Evolutionary conservation across 257 asterid species (phyloP), one percentile per base, ranked within the genome.

Genomic region (Lycium ferocissimum): DNA sequence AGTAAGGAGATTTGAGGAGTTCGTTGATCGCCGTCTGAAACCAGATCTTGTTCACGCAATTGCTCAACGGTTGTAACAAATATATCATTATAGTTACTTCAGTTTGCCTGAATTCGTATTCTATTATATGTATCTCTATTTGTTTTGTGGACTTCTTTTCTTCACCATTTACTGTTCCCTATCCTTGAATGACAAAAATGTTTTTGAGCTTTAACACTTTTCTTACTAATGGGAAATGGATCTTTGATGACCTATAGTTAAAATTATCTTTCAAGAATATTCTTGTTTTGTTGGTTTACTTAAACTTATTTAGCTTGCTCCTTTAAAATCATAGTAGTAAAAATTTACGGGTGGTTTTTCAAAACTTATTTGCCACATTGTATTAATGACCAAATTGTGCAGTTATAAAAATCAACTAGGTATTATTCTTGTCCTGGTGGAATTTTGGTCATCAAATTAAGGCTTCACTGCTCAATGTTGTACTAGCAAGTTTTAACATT

Each of bases 1-100:
- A 88, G 88, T 96, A 20, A 88, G 45, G 8, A 89, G 88, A 88
- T 90, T 86, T 65, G 99, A 96, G 90, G 99, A 96, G 82, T 93
- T 94, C 86, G 90, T 96, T 13, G 98, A 96, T 85, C 85, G 83
- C 47, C 96, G 98, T 65, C 80, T 96, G 90, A 96, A 96, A 91
- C 99, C 98, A 70, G 97, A 93, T 91, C 97, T 96, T 45, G 93
- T 93, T 37, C 93, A 71, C 40, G 98, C 98, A 85, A 90, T 93
- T 81, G 95, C 92, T 89, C 90, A 96, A 86, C 88, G 99, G 99
- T 94, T 80, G 3, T 53, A 38, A 18, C 17, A 69, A 69, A 69
- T 12, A 35, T 83, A n/a, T 37, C 81, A n/a, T 38, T 54, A 22
- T 22, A 22, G 18, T 54, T 83, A 22, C 66, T 51, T 53, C 20